These are phyloP conservation scores for Xylaria sp. DNA, from an alignment of 2,329 filamentous ascomycete species.

Conservation along the genomic window DNA sequence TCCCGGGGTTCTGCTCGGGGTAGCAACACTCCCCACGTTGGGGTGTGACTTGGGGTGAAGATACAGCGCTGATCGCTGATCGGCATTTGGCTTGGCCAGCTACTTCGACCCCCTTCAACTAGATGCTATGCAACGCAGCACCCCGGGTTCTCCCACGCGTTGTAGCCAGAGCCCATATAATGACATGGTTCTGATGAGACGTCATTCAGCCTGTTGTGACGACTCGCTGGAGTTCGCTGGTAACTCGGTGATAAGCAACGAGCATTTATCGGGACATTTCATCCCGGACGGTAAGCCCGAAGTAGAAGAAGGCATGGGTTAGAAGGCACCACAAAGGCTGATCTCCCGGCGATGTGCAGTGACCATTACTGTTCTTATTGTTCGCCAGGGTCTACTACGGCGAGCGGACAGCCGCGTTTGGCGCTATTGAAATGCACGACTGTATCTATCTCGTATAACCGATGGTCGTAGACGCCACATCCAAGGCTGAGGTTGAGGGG, in stretches of 20 bases:
- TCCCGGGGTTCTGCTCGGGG: slow-evolving; percentile 14
- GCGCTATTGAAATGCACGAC: slow-evolving; percentile 14
- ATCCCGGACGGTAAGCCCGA: slow-evolving; percentile 6
- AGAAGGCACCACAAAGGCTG: slow-evolving; percentile 7
- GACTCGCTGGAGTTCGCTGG: neutral
- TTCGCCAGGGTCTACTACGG: slow-evolving; percentile 14
- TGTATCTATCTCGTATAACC: neutral
- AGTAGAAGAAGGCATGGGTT: slow-evolving; percentile 3
- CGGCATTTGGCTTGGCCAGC: slow-evolving; percentile 23
- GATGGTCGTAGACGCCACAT: slow-evolving; percentile 3
- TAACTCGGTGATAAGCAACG: neutral
- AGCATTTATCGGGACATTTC: slow-evolving; percentile 2
- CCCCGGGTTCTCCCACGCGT: slow-evolving; percentile 2
- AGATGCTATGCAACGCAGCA: slow-evolving; percentile 9
- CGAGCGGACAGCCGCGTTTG: slow-evolving; percentile 16
- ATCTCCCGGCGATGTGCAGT: slow-evolving; percentile 29
- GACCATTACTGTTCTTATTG: slow-evolving; percentile 23
- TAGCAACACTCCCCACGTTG: slow-evolving; percentile 24
- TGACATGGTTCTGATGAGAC: slow-evolving; percentile 27
- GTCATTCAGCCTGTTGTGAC: neutral
- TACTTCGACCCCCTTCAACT: slow-evolving; percentile 12
- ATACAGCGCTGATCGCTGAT: slow-evolving; percentile 28
- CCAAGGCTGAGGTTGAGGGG: neutral
- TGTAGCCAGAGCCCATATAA: neutral
- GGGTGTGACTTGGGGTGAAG: slow-evolving; percentile 22